Base-by-base conservation (phyloP, 2,329 filamentous ascomycete genomes). In the Claviceps sp. region DNA sequence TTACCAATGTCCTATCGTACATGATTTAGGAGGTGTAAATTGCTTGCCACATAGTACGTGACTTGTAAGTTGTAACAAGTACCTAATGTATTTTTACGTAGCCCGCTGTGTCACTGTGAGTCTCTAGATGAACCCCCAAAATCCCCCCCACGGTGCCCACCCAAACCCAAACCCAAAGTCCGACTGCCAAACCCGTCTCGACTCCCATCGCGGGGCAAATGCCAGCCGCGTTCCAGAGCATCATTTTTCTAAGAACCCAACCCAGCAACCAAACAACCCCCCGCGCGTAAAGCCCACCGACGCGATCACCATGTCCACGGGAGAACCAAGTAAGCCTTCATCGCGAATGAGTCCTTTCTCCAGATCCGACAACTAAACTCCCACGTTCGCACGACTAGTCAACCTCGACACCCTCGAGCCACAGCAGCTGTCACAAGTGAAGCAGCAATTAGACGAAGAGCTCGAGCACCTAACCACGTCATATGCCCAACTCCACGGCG, bases 381-480 rank as follows among this genome's bases (percentile, higher is more conserved):
- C 29, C 43, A 9, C 36, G 45, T 2, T 37, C 40, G 16, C 48
- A 44, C n/a, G 13, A 20, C 4, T 58, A 80, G 78, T 81, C 58
- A 78, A 77, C 59, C 73, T 98, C 61, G 81, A 84, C 61, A 82
- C 79, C 55, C 84, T 98, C 62, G 86, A 85, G 60, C 76, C 84
- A 26, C 86, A 88, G 58, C 91, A 96, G 71, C 85, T 98, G 59
- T 84, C 82, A 59, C 82, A 88, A 61, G 84, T 98, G 59, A 96
- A 98, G 76, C 89, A 93, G 68, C 91, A 96, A 68, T 84, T 98
- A 58, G 91, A 95, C 67, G 85, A 93, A 62, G 93, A 98, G 71
- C 84, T 98, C 58, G 88, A 95, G 66, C 91, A 97, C 72, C 80
- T 98, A 58, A 94, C 88, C 2, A 79, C 75, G 52, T 97, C 93